Evolutionary conservation across 202 grass and related monocot species (phyloP).

Genomic region (Carex sylvatica): DNA sequence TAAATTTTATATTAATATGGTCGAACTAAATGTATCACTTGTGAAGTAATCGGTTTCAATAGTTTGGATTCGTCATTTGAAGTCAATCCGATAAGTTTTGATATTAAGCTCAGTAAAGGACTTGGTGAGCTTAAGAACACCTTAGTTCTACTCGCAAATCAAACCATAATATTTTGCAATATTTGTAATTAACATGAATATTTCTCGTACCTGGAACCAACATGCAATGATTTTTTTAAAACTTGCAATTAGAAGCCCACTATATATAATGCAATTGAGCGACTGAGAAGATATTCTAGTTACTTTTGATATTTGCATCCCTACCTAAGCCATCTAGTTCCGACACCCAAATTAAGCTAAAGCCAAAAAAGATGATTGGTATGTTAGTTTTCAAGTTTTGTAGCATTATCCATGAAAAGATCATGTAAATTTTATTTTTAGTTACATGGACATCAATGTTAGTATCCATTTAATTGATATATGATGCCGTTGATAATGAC

Average conservation of each 20-base stretch:
- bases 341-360: not conserved
- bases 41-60: no score
- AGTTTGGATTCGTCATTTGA: no score
- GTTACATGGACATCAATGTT: not conserved
- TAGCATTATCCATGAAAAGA: not conserved
- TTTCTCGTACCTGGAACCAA: not conserved
- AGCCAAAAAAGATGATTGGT: not conserved
- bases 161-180: not conserved
- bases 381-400: not conserved
- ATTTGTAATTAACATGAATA: not conserved
- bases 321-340: not conserved
- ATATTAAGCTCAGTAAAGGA: no score
- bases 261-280: not conserved
- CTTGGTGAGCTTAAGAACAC: no score
- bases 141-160: not conserved
- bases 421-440: not conserved
- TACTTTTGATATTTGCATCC: not conserved
- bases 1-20: no score
- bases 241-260: not conserved
- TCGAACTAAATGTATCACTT: no score
- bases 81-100: no score
- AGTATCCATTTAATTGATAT: not conserved
- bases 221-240: not conserved
- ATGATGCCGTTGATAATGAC: not conserved
- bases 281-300: not conserved